These are phyloP conservation scores for Plasmodium chabaudi DNA, from an alignment of 169 alveolate genomes.

Conservation along the genomic window DNA sequence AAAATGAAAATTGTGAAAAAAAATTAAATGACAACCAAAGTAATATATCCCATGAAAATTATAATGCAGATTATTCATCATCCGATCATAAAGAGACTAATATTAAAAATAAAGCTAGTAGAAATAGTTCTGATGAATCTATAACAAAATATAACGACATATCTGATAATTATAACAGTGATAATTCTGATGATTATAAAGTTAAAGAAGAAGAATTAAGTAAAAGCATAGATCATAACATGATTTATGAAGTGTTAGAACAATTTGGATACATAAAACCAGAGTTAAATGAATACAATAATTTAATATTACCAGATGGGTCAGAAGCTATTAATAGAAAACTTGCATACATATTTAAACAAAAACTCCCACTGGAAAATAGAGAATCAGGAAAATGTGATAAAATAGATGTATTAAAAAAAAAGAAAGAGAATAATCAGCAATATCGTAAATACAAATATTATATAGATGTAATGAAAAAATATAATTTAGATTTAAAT, in stretches of 20 bases:
- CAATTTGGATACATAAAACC: constrained; percentile 67
- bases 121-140: background rate
- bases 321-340: constrained; percentile 89
- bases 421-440: constrained; percentile 30
- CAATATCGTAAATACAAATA: constrained; percentile 32
- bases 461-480: constrained; percentile 42
- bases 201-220: constrained; percentile 67
- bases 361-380: constrained; percentile 77
- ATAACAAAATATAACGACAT: background rate
- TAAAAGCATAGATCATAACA: constrained; percentile 25
- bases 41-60: background rate
- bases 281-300: constrained; percentile 82
- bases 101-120: background rate
- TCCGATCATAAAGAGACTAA: background rate
- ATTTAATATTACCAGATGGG: constrained; percentile 89
- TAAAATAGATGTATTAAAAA: constrained; percentile 49
- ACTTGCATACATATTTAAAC: constrained; percentile 88
- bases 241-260: constrained; percentile 58
- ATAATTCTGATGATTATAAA: constrained; percentile 50
- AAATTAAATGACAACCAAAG: background rate
- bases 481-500: constrained; percentile 59
- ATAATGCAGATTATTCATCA: background rate
- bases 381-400: constrained; percentile 32
- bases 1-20: background rate
- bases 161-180: constrained; percentile 17